Percentiles rank a stretch among this genome's conserved stretches.
Evolutionary conservation across 768 basidiomycete genomes (phyloP).

Genomic region (Saitozyma sp.): DNA sequence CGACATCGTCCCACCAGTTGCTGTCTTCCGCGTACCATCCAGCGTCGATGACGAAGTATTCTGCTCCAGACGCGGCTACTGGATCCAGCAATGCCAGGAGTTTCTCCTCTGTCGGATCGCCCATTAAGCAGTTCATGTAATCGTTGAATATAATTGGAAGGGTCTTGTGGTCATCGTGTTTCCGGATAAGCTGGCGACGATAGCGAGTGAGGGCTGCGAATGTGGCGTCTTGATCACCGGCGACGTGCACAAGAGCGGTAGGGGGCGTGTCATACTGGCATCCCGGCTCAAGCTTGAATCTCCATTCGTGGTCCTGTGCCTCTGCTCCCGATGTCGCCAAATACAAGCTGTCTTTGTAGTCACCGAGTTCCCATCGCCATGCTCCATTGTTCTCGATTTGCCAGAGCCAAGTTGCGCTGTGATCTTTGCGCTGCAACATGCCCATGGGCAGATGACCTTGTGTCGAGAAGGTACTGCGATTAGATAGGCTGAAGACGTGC

Average conservation of each 20-base stretch:
- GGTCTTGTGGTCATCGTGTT: slow-evolving; percentile 3
- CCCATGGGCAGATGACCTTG: slow-evolving; percentile 5
- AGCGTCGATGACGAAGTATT: slow-evolving; percentile 10
- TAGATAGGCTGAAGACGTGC: background rate
- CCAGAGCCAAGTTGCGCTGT: background rate
- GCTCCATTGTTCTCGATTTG: slow-evolving; percentile 8
- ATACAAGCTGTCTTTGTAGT: background rate
- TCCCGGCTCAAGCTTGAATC: background rate
- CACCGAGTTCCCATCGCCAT: slow-evolving; percentile 3
- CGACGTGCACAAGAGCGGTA: background rate
- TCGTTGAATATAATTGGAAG: slow-evolving; percentile 11
- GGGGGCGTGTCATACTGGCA: background rate
- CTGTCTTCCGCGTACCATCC: slow-evolving; percentile 9
- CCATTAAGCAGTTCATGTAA: slow-evolving; percentile 10
- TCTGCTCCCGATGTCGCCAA: slow-evolving; percentile 1
- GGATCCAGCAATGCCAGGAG: slow-evolving; percentile 5
- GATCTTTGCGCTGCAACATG: background rate
- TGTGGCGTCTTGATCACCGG: background rate
- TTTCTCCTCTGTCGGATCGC: slow-evolving; percentile 9
- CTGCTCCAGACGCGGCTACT: slow-evolving; percentile 3
- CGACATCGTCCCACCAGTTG: slow-evolving; percentile 11
- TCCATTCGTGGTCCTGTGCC: background rate
- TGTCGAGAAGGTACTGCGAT: background rate
- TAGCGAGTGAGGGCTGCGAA: slow-evolving; percentile 2
- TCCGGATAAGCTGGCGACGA: slow-evolving; percentile 1